phyloP scores from a whole-genome alignment of 139 green algal genomes.

The Micractinium conductrix region DNA sequence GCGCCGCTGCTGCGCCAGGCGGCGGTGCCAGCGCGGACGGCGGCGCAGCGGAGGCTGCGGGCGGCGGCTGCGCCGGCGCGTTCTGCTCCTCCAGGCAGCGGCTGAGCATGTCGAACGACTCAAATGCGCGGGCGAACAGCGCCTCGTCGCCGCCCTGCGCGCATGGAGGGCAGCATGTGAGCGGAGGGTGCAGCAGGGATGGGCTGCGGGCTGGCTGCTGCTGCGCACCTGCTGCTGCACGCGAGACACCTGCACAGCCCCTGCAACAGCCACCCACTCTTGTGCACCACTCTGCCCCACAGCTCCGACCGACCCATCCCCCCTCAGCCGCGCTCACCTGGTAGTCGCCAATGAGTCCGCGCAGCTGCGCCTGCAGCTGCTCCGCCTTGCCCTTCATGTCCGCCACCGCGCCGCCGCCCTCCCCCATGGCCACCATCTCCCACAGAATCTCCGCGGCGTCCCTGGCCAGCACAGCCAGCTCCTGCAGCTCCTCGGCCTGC shows the following conservation, averaged over 20 bases:
- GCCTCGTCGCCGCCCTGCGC: constrained; percentile 49
- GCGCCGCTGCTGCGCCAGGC: not conserved
- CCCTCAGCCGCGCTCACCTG: not conserved
- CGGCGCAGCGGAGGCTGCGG: not conserved
- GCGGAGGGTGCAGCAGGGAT: not conserved
- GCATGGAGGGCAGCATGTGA: too few relatives aligned
- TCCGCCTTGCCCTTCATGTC: constrained; percentile 58
- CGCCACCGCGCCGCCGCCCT: constrained; percentile 36
- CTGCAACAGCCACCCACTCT: too few relatives aligned
- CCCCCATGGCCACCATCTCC: constrained; percentile 67
- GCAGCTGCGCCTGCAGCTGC: constrained; percentile 62
- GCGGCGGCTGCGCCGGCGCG: not conserved
- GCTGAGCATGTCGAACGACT: constrained; percentile 58
- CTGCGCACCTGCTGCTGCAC: too few relatives aligned
- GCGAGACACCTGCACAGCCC: too few relatives aligned
- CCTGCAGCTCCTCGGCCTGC: constrained; percentile 57
- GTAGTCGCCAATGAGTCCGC: constrained; percentile 64
- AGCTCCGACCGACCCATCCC: not conserved
- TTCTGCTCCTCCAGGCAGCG: constrained; percentile 23
- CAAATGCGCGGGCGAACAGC: constrained; percentile 39
- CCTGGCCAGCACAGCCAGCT: constrained; percentile 42
- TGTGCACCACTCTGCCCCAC: too few relatives aligned
- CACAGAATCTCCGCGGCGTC: constrained; percentile 65
- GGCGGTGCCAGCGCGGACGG: constrained; percentile 11
- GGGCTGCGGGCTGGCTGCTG: too few relatives aligned